Percentiles rank a stretch among this genome's conserved stretches.
Evolutionary conservation across 768 basidiomycete genomes (phyloP).

Genomic region (Termitomyces sp.): DNA sequence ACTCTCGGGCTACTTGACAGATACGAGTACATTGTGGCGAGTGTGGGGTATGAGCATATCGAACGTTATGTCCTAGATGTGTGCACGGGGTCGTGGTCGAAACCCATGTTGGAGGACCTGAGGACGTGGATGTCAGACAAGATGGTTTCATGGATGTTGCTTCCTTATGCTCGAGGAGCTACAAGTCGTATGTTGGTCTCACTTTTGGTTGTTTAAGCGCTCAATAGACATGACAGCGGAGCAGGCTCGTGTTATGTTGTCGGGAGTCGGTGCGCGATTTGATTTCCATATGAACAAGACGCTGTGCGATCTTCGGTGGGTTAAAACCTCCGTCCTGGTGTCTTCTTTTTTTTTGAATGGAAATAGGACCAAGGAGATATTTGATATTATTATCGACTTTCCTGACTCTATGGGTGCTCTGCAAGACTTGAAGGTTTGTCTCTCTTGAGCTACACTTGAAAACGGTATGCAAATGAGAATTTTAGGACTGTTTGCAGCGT

Average conservation of each 20-base stretch:
- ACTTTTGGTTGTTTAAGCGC: neutral
- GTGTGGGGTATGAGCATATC: conserved; percentile 83
- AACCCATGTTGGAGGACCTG: conserved; percentile 53
- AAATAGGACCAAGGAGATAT: conserved; percentile 71
- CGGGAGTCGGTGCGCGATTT: conserved; percentile 75
- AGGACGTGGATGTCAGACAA: conserved; percentile 74
- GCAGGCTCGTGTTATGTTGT: conserved; percentile 66
- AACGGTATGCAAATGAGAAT: neutral
- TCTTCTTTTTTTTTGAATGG: neutral
- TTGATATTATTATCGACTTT: conserved; percentile 93
- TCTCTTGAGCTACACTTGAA: neutral
- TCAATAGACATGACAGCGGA: conserved; percentile 39
- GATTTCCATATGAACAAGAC: conserved; percentile 94
- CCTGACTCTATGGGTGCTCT: conserved; percentile 84
- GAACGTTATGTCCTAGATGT: conserved; percentile 63
- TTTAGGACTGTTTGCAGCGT: conserved; percentile 65
- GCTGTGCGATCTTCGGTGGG: conserved; percentile 78
- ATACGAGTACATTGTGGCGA: conserved; percentile 77
- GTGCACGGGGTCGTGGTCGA: conserved; percentile 67
- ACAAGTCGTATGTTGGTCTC: conserved; percentile 37
- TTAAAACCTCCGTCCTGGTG: neutral
- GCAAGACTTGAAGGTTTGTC: conserved; percentile 71
- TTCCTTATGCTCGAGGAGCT: conserved; percentile 69
- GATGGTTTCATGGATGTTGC: conserved; percentile 81
- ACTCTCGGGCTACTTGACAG: conserved; percentile 72